These are phyloP conservation scores for Alternaria sp. DNA, from an alignment of 2,329 filamentous ascomycete species.

Conservation along the genomic window DNA sequence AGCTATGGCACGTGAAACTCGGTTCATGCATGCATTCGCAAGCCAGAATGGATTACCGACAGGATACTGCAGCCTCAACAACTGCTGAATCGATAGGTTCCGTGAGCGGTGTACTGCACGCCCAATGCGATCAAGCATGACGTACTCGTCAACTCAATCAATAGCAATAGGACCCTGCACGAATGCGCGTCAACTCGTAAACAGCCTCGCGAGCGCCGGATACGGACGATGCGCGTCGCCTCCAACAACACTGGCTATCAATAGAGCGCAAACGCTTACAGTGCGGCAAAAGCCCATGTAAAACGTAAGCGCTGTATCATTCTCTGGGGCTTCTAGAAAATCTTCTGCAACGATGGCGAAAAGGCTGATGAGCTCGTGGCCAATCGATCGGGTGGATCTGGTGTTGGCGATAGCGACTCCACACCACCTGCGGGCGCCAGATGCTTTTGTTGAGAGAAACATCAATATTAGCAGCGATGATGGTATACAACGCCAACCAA, in stretches of 20 bases:
- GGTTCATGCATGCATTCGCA: conserved; percentile 6
- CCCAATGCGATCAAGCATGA: conserved; percentile 1
- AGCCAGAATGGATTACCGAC: conserved; percentile 4
- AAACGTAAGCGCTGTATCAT: background rate
- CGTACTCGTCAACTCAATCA: conserved; percentile 2
- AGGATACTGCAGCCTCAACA: conserved; percentile 4
- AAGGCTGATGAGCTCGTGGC: background rate
- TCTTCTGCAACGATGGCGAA: conserved; percentile 4
- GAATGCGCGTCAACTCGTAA: conserved; percentile 11
- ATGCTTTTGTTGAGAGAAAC: conserved; percentile 5
- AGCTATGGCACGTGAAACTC: conserved; percentile 11
- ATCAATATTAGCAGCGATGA: background rate
- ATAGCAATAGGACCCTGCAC: conserved; percentile 5
- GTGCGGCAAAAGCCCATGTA: background rate
- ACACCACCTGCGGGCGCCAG: conserved; percentile 2
- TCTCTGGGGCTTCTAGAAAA: conserved; percentile 7
- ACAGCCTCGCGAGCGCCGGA: background rate
- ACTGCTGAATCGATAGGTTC: background rate
- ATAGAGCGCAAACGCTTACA: background rate
- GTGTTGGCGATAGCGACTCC: conserved; percentile 3
- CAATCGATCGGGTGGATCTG: conserved; percentile 6
- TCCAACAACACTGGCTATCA: background rate
- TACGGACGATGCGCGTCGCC: background rate
- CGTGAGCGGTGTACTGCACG: background rate
- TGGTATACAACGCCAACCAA: background rate